Base-by-base conservation (phyloP, 371 early-diverging fungal species). In the Batrachochytrium dendrobatidis region DNA sequence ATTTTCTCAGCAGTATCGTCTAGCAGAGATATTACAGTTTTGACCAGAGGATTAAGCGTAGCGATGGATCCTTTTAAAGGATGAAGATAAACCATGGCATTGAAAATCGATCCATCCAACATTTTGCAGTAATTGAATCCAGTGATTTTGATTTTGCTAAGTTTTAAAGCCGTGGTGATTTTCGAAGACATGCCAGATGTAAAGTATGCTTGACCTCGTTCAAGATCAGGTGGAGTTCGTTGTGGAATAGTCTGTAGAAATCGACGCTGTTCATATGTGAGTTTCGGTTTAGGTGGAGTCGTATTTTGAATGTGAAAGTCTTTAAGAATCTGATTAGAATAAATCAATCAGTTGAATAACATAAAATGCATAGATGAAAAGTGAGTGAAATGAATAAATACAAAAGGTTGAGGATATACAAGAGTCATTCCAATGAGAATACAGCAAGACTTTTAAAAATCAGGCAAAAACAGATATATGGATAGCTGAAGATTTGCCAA, bases 71-170 rank as follows among this genome's bases (percentile, higher is more conserved):
- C 58, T 12, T 59, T 54, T 45, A 67, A 55, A 1, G 69, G 56
- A 39, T 45, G 44, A 20, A 74, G 24, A 44, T 55, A 24, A 12
- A 52, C 60, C 33, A 61, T 28, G 6, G 59, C 55, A 43, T 71
- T 64, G 45, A 74, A 66, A 1, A 56, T 55, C 15, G 75, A 64
- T 29, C 65, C 65, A 31, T 74, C 57, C 6, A 74, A 51, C 31
- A 63, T 65, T 10, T 46, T 7, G 62, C 75, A 74, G 44, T 49
- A 65, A 17, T 66, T 20, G 55, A 71, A 71, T 1, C 66, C 71
- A 10, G 1, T 3, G 7, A 57, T 6, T 26, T 25, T n/a, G 32
- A 57, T 1, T 2, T 20, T 25, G 26, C 58, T 46, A 22, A 48
- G 24, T 12, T 8, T 7, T 7, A 25, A 29, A 8, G 49, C 49